Evolutionary conservation across 768 basidiomycete genomes (phyloP).

Genomic region (Pisolithus microcarpus): DNA sequence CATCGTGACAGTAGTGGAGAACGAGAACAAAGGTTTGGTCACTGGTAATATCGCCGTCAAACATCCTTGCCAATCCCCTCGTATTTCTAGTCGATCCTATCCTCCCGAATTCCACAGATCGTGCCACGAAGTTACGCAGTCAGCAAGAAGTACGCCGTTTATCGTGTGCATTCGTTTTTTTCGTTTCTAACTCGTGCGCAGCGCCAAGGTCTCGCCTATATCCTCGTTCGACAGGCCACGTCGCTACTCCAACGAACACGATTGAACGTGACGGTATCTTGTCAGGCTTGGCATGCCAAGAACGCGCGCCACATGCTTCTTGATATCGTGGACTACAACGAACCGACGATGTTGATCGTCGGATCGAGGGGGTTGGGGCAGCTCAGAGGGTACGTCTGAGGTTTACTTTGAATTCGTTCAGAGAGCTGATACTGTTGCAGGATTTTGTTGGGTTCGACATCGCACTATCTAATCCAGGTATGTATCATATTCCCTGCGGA

Average conservation of each 20-base stretch:
- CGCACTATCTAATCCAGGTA: slow-evolving; percentile 87
- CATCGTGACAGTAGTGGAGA: slow-evolving; percentile 87
- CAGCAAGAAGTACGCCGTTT: slow-evolving; percentile 75
- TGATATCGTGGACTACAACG: slow-evolving; percentile 82
- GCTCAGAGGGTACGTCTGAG: slow-evolving; percentile 67
- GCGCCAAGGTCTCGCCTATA: slow-evolving; percentile 85
- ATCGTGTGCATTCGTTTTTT: neutral
- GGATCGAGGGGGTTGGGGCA: slow-evolving; percentile 88
- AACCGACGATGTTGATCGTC: slow-evolving; percentile 90
- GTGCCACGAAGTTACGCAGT: slow-evolving; percentile 69
- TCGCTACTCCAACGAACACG: slow-evolving; percentile 85
- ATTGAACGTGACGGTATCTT: slow-evolving; percentile 78
- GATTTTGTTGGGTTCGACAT: slow-evolving; percentile 89
- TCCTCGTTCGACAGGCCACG: slow-evolving; percentile 85
- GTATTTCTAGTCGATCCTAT: slow-evolving; percentile 51
- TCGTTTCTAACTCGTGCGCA: slow-evolving; percentile 23
- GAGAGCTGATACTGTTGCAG: slow-evolving; percentile 30
- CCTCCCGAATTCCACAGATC: slow-evolving; percentile 61
- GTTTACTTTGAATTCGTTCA: neutral
- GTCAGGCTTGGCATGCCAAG: slow-evolving; percentile 98
- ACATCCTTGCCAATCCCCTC: neutral
- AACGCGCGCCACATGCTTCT: slow-evolving; percentile 85
- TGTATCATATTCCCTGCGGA: slow-evolving; percentile 7
- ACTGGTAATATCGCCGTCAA: neutral
- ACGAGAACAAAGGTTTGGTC: slow-evolving; percentile 73